phyloP scores from a whole-genome alignment of 192 early-diverging fungal species.

The Backusella circina region DNA sequence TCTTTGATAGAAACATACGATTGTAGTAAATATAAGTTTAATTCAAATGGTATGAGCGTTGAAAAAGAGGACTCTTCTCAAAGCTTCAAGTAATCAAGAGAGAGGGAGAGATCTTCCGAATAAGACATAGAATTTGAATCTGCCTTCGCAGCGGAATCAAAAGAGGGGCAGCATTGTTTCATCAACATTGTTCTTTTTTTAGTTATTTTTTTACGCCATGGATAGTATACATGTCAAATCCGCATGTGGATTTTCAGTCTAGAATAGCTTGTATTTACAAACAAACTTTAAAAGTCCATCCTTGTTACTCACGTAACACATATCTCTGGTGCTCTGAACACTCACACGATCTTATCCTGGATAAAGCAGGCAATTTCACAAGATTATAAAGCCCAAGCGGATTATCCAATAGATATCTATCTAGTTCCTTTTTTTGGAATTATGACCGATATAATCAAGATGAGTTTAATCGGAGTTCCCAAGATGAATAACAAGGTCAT shows the following conservation, averaged over 20 bases:
- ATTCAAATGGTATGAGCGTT: not conserved
- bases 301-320: not conserved
- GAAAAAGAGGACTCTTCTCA: not conserved
- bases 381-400: not conserved
- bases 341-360: slow-evolving; percentile 4
- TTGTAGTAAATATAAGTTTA: not conserved
- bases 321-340: not conserved
- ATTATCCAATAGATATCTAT: slow-evolving; percentile 4
- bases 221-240: not conserved
- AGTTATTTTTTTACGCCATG: not conserved
- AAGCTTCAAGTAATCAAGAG: not conserved
- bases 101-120: not conserved
- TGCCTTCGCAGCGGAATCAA: not conserved
- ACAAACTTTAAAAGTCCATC: slow-evolving; percentile 4
- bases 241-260: not conserved
- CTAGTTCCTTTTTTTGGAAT: not conserved
- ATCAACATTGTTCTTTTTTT: not conserved
- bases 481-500: slow-evolving; percentile 7
- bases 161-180: not conserved
- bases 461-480: not conserved
- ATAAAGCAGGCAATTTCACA: not conserved
- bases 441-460: not conserved
- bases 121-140: not conserved
- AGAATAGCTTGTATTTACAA: not conserved
- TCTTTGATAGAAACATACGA: not conserved